phyloP scores from a whole-genome alignment of 768 basidiomycete genomes.

The Pisolithus marmoratus region DNA sequence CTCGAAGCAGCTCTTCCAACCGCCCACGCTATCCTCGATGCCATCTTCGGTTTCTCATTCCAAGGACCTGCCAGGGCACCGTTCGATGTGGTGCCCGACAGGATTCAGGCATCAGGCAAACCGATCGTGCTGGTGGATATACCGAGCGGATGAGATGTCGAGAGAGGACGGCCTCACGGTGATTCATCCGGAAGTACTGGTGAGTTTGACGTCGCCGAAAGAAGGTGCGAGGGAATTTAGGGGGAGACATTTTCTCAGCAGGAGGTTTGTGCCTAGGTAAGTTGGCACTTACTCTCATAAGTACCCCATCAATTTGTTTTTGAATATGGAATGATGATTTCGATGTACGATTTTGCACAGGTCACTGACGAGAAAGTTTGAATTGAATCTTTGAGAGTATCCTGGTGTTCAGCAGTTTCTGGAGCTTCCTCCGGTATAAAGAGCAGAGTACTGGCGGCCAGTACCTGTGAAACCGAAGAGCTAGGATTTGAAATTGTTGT shows the following conservation, averaged over 20 bases:
- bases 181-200: slow-evolving; percentile 69
- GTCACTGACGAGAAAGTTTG: slow-evolving; percentile 62
- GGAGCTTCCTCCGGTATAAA: slow-evolving; percentile 32
- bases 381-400: slow-evolving; percentile 79
- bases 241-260: slow-evolving; percentile 89
- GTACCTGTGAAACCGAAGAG: too few species aligned
- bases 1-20: slow-evolving; percentile 47
- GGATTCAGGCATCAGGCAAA: slow-evolving; percentile 55
- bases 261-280: slow-evolving; percentile 86
- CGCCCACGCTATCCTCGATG: slow-evolving; percentile 85
- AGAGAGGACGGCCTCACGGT: slow-evolving; percentile 52
- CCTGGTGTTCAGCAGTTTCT: slow-evolving; percentile 79
- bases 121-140: slow-evolving; percentile 96
- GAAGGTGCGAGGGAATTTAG: slow-evolving; percentile 71
- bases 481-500: too few species aligned
- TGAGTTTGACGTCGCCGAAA: slow-evolving; percentile 95
- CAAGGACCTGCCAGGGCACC: slow-evolving; percentile 83
- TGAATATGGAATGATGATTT: slow-evolving; percentile 1
- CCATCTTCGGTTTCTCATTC: slow-evolving; percentile 98
- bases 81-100: slow-evolving; percentile 69
- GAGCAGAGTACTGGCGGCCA: too few species aligned
- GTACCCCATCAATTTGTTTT: background rate
- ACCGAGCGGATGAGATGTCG: slow-evolving; percentile 95
- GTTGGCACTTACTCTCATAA: slow-evolving; percentile 17
- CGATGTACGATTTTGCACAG: slow-evolving; percentile 32